Evolutionary conservation across 2,329 filamentous ascomycete species (phyloP).

Genomic region (Hortaea sp.): DNA sequence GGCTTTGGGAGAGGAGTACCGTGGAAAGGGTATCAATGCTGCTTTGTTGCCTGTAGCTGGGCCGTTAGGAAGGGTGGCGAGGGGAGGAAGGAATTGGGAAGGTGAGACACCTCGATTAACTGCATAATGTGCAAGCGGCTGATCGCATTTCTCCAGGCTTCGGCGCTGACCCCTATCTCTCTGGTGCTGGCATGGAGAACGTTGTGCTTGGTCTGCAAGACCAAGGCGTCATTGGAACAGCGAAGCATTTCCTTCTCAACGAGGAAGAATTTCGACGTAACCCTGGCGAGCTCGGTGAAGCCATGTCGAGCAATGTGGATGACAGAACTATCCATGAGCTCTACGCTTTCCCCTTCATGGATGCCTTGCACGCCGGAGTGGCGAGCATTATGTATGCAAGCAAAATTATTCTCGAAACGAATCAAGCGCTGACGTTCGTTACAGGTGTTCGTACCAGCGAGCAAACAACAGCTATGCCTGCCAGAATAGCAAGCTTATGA

Average conservation of each 20-base stretch:
- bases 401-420: slow-evolving; percentile 68
- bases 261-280: slow-evolving; percentile 60
- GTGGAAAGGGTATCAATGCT: slow-evolving; percentile 22
- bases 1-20: slow-evolving; percentile 38
- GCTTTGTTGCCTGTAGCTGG: slow-evolving; percentile 59
- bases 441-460: slow-evolving; percentile 53
- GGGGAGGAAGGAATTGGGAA: slow-evolving; percentile 10
- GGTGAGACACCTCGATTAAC: slow-evolving; percentile 40
- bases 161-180: slow-evolving; percentile 20
- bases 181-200: slow-evolving; percentile 17
- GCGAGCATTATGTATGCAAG: slow-evolving; percentile 56
- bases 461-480: slow-evolving; percentile 62
- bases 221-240: slow-evolving; percentile 33
- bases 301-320: slow-evolving; percentile 38
- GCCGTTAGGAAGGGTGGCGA: slow-evolving; percentile 32
- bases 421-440: slow-evolving; percentile 38
- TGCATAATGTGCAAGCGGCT: slow-evolving; percentile 66
- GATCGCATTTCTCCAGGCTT: slow-evolving; percentile 44
- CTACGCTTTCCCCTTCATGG: slow-evolving; percentile 48
- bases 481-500: slow-evolving; percentile 51
- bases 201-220: slow-evolving; percentile 20
- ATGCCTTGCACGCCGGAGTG: slow-evolving; percentile 56
- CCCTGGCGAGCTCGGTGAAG: slow-evolving; percentile 38
- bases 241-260: slow-evolving; percentile 24
- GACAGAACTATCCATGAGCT: slow-evolving; percentile 16